A percentile compares a stretch with the other conserved stretches of the same genome.
Conservation (phyloP, 108 stramenopile species). For the Cyclotella sp. region DNA sequence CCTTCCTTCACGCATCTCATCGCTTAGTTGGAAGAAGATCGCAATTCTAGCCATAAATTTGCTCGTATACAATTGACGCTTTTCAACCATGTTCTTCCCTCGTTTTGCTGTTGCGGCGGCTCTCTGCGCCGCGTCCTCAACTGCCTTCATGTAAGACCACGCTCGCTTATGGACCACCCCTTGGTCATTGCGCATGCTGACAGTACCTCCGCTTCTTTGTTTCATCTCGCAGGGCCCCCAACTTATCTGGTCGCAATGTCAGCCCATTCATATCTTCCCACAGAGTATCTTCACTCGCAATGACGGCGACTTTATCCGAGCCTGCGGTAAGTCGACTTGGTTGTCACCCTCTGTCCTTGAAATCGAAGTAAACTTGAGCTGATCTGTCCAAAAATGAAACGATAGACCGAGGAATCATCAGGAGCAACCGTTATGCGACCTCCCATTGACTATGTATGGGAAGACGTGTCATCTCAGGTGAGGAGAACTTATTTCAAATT, state of each 20-base stretch:
- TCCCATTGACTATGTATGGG: conserved; percentile 83
- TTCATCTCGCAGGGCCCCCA: conserved; percentile 32
- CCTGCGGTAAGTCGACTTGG: conserved; percentile 43
- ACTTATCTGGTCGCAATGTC: conserved; percentile 31
- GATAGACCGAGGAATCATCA: conserved; percentile 26
- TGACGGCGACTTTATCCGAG: conserved; percentile 48
- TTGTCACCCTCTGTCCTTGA: no score
- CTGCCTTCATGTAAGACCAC: conserved; percentile 57
- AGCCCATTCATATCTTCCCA: conserved; percentile 8
- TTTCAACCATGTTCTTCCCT: conserved; percentile 40
- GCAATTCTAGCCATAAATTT: conserved; percentile 1
- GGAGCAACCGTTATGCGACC: conserved; percentile 70
- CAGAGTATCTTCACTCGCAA: conserved; percentile 29
- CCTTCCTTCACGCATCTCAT: no score
- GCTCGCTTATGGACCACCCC: not conserved
- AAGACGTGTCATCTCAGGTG: conserved; percentile 64
- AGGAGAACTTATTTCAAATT: conserved; percentile 9
- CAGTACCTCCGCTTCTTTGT: not conserved
- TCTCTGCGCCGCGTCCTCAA: conserved; percentile 50
- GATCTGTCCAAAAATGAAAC: not conserved
- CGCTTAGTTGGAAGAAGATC: not conserved
- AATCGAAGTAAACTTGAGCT: not conserved
- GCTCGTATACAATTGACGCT: not conserved
- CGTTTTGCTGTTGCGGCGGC: conserved; percentile 55
- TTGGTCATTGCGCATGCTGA: not conserved